phyloP scores from a whole-genome alignment of 2,329 filamentous ascomycete genomes.

The Thermothelomyces thermophilus region DNA sequence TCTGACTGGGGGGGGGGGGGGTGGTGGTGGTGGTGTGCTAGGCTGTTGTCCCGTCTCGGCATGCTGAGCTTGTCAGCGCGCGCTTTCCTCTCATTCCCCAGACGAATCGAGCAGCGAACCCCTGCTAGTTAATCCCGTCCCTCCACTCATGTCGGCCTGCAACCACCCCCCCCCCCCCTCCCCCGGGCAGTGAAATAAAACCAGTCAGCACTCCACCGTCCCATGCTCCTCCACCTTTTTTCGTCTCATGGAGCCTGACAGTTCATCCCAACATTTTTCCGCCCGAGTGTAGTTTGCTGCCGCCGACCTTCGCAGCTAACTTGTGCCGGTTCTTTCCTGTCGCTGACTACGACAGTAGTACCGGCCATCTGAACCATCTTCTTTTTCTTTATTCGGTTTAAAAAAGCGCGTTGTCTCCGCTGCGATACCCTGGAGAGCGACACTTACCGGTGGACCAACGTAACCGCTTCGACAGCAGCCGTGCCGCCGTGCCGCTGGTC shows the following conservation, averaged over 20 bases:
- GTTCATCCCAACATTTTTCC: conserved; percentile 22
- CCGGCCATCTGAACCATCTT: too few relatives aligned
- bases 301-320: conserved; percentile 4
- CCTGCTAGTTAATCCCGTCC: conserved; percentile 15
- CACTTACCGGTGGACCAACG: conserved; percentile 1
- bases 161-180: conserved; percentile 21
- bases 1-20: conserved; percentile 2
- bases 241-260: conserved; percentile 20
- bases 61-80: conserved; percentile 11
- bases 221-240: conserved; percentile 22
- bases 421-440: conserved; percentile 7
- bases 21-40: not conserved
- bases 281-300: conserved; percentile 8
- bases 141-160: conserved; percentile 20
- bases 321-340: not conserved
- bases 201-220: conserved; percentile 24
- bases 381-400: too few relatives aligned
- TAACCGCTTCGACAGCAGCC: conserved; percentile 11
- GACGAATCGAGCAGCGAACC: conserved; percentile 17
- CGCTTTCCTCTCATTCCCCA: not conserved
- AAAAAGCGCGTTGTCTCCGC: conserved; percentile 7
- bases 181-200: conserved; percentile 28
- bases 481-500: conserved; percentile 15
- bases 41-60: conserved; percentile 12
- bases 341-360: not conserved